Conservation (phyloP, 2,329 filamentous ascomycete genomes). For the Parafenestella ontariensis region DNA sequence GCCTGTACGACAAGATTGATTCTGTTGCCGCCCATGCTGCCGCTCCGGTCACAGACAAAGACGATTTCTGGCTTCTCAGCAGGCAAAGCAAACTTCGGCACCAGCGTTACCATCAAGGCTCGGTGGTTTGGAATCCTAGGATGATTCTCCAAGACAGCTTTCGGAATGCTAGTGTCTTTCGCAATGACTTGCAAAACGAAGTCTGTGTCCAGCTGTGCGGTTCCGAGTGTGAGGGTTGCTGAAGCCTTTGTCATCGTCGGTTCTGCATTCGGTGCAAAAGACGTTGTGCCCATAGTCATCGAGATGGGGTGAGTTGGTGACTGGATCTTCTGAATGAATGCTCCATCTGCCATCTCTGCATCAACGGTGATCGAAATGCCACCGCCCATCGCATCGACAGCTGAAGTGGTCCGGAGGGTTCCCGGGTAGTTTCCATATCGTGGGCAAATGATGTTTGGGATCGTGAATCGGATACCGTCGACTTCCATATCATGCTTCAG, state of each 20-base stretch:
- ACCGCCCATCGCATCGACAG: slow-evolving; percentile 22
- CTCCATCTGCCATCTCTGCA: slow-evolving; percentile 63
- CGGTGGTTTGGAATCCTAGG: slow-evolving; percentile 66
- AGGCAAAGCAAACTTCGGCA: slow-evolving; percentile 72
- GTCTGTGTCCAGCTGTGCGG: slow-evolving; percentile 65
- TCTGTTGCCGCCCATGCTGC: slow-evolving; percentile 64
- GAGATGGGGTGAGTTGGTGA: slow-evolving; percentile 73
- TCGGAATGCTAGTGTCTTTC: slow-evolving; percentile 66
- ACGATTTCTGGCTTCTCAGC: slow-evolving; percentile 67
- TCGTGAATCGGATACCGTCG: slow-evolving; percentile 72
- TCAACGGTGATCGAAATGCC: slow-evolving; percentile 66
- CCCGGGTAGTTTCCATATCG: slow-evolving; percentile 65
- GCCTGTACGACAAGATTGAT: slow-evolving; percentile 64
- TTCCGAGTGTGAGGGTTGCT: slow-evolving; percentile 64
- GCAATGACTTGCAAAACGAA: slow-evolving; percentile 71
- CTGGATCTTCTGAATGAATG: slow-evolving; percentile 66
- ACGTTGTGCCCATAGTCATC: slow-evolving; percentile 68
- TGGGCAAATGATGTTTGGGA: slow-evolving; percentile 72
- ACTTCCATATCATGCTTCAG: slow-evolving; percentile 74
- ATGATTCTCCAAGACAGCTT: slow-evolving; percentile 71
- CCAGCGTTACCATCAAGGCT: slow-evolving; percentile 73
- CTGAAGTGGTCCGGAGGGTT: slow-evolving; percentile 28
- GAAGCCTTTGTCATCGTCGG: slow-evolving; percentile 67
- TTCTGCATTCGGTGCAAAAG: slow-evolving; percentile 52
- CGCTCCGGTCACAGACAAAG: slow-evolving; percentile 75